phyloP scores from a whole-genome alignment of 345 rosid genomes.

The Populus tremula region DNA sequence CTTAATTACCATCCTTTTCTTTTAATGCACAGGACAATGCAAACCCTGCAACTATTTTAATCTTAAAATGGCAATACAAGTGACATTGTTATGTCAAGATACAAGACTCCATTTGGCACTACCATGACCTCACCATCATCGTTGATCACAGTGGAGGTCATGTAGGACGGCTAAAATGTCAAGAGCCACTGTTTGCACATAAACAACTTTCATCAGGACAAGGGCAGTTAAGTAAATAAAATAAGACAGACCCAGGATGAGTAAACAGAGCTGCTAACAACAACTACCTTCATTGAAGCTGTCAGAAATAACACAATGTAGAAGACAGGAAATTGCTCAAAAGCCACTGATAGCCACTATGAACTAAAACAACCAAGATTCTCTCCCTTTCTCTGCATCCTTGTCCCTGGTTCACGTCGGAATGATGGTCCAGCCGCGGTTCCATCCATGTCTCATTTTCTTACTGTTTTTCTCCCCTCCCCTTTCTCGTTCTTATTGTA shows the following conservation, averaged over 20 bases:
- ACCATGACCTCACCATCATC: not conserved
- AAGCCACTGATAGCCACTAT: not conserved
- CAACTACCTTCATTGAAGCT: constrained; percentile 31
- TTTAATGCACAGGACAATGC: too few relatives aligned
- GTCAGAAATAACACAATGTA: constrained; percentile 17
- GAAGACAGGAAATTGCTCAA: constrained; percentile 5
- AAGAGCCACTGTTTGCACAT: too few relatives aligned
- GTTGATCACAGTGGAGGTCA: not conserved
- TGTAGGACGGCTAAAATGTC: constrained; percentile 5
- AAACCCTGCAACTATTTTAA: too few relatives aligned
- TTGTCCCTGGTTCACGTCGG: not conserved
- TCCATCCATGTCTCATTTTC: not conserved
- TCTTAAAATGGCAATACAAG: too few relatives aligned
- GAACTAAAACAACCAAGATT: not conserved
- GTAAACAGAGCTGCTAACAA: constrained; percentile 14
- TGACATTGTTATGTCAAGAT: not conserved
- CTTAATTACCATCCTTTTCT: not conserved
- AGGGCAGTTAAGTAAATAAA: constrained; percentile 16
- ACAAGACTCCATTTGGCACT: not conserved
- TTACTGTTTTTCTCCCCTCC: constrained; percentile 6
- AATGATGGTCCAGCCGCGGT: constrained; percentile 14
- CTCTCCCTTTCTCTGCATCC: constrained; percentile 1
- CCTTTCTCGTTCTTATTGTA: constrained; percentile 7
- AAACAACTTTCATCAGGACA: not conserved
- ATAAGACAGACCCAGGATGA: not conserved